Base-by-base conservation (phyloP, 768 basidiomycete genomes). In the Pulveroboletus sp. region DNA sequence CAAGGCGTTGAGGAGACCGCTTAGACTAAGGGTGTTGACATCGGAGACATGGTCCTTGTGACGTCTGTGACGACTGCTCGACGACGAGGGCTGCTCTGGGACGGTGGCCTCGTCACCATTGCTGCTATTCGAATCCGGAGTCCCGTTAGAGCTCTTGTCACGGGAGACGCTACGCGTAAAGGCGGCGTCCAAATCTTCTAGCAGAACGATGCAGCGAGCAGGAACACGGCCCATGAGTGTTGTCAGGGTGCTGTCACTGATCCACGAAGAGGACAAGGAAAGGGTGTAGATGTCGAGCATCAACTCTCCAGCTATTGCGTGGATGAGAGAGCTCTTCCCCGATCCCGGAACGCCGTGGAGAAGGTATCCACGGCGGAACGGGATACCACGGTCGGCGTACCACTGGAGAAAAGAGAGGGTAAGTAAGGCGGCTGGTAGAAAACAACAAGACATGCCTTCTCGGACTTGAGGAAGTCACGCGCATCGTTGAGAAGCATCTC, bases 371-470 rank as follows among this genome's bases (percentile, higher is more conserved):
- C 91, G 81, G 46, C 91, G 86, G 79, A 90, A 93, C 25, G 91
- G 91, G 56, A 93, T 92, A 43, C 91, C 91, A 59, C 91, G 84
- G 67, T 91, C 87, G n/a, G 88, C 87, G 58, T 93, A 94, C 91
- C 91, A 93, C 82, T 89, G 29, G 49, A 25, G 20, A 53, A 31
- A 5, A 49, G 44, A 6, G 13, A 52, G 14, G 35, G 37, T 39
- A 49, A 41, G 37, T 23, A 29, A 45, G 27, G 20, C 5, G n/a
- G 6, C 17, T 9, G 35, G 25, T 20, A 13, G 12, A 7, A 46
- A 29, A 31, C n/a, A 9, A 39, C 32, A 14, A 16, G 45, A 25
- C 63, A 69, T 62, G 79, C 87, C 78, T 88, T 90, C 68, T 92
- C 90, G 49, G 84, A 85, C 57, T 80, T 82, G 58, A 93, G 76